These are phyloP conservation scores for Juglanconis juglandina DNA, from an alignment of 2,329 filamentous ascomycete genomes.

Conservation along the genomic window DNA sequence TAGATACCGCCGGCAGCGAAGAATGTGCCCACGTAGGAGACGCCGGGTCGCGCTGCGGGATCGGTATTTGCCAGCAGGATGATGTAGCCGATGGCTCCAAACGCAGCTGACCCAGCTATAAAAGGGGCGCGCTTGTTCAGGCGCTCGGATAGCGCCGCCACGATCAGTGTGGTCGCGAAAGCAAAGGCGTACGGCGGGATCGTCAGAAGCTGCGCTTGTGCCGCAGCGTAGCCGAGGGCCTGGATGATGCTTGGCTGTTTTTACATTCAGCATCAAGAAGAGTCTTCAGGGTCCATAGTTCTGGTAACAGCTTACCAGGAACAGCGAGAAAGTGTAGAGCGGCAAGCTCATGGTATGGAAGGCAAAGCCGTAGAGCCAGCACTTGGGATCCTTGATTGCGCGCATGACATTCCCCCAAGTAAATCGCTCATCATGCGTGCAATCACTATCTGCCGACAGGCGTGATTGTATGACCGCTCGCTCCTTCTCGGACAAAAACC, in stretches of 20 bases:
- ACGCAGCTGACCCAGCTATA: slow-evolving; percentile 53
- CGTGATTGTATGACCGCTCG: slow-evolving; percentile 58
- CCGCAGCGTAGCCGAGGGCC: slow-evolving; percentile 50
- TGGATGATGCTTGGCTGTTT: slow-evolving; percentile 49
- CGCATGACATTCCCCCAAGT: slow-evolving; percentile 62
- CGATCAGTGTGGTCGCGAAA: slow-evolving; percentile 54
- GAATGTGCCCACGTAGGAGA: slow-evolving; percentile 60
- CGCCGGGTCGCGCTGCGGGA: slow-evolving; percentile 45
- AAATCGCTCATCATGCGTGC: slow-evolving; percentile 65
- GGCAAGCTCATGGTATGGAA: slow-evolving; percentile 71
- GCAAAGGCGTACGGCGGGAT: slow-evolving; percentile 64
- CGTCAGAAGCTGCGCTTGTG: slow-evolving; percentile 55
- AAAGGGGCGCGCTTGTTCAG: slow-evolving; percentile 58
- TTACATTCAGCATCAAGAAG: neutral
- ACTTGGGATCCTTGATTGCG: slow-evolving; percentile 65
- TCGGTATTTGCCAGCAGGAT: slow-evolving; percentile 52
- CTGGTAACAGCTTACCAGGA: slow-evolving; percentile 38
- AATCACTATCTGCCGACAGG: slow-evolving; percentile 65
- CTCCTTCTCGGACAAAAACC: slow-evolving; percentile 53
- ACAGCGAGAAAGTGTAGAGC: slow-evolving; percentile 54
- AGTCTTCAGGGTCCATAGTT: too few species aligned
- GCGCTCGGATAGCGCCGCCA: slow-evolving; percentile 60
- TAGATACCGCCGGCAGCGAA: slow-evolving; percentile 67
- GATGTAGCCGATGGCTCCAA: slow-evolving; percentile 62
- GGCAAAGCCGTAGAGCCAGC: slow-evolving; percentile 68